Base-by-base conservation (phyloP, 2,329 filamentous ascomycete species). In the Ceratocystis albifundus region DNA sequence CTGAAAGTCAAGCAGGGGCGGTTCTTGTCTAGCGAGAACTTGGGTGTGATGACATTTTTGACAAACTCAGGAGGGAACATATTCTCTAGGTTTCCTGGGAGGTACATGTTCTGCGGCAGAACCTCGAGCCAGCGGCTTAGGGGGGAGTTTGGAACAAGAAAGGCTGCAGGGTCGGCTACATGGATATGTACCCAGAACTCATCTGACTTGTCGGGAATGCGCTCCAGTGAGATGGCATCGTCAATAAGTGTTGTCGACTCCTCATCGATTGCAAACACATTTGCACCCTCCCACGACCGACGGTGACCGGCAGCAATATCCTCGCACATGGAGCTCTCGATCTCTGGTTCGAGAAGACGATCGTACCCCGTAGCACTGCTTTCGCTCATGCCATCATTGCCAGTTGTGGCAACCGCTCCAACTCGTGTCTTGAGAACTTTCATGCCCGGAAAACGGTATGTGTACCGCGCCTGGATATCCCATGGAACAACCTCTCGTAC, bases 121-220 rank as follows among this genome's bases (percentile, higher is more conserved):
- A 84, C 77, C 67, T 85, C 80, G 59, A 89, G 84, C 71, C 84
- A 83, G 68, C 81, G 78, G 44, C 82, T 81, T 6, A 89, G 74
- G 7, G 78, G 75, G 46, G 84, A 83, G 25, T 83, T 77, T 20
- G 83, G 82, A 22, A 76, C 71, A 69, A 94, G 84, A 67, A 83
- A 82, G 4, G 89, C 88, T 1, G 87, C 87, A 7, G 89, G 89
- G 71, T 94, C 90, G 15, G 90, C 89, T 53, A 88, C 82, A 73
- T 94, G 89, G 41, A 90, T 76, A 71, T 91, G 88, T 36, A 93
- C 77, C 89, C 89, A 94, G 10, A n/a, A 30, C 71, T 83, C 84
- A 70, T 88, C 79, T 63, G 79, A 73, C 22, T 79, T 69, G 20
- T 74, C 76, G 3, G 78, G 75, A 0, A 86, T 81, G 59, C 75